Evolutionary conservation across 345 rosid species (phyloP), one percentile per base, ranked within the genome.

Genomic region (Ceriops zippeliana): DNA sequence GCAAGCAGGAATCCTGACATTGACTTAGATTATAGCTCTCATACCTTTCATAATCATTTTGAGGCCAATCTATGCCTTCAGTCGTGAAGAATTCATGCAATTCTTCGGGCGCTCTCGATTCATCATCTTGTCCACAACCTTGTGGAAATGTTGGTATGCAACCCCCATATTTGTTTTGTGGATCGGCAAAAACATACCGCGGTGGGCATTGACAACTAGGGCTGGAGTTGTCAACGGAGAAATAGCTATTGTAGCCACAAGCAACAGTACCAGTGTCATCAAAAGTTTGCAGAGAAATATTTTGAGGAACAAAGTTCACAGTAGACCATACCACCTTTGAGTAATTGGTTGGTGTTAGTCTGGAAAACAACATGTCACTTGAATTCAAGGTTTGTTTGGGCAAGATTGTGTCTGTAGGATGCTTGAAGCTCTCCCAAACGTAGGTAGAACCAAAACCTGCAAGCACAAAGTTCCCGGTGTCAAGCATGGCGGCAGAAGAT

Each of bases 161-260:
- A 52, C 68, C 70, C 2, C 72, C 58, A 52, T 62, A 72, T 38
- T 2, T 59, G 62, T 74, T 73, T 1, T 24, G 62, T 30, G 47
- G 24, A 21, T 75, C 75, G 5, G 62, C 16, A 7, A 69, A 31
- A 20, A 65, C 65, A 69, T 71, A 81, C 19, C 75, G 75, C 4
- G 17, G 38, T 5, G 79, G 81, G 72, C 84, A 81, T 1, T 62
- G 38, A 31, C 84, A 81, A 3, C 16, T 10, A 4, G 79, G 75
- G 35, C 72, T 57, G 5, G 22, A 1, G 16, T 52, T 52, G 2
- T 27, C 51, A 1, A 70, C 66, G 32, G 6, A 38, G 76, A 83
- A 82, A 30, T 71, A 62, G 51, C 70, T 72, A 52, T 77, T 76
- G 35, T 47, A 79, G 16, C 86, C 86, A 46, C 86, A 79, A 1